Percentiles rank a stretch among this genome's conserved stretches.
phyloP scores from a whole-genome alignment of 2,329 filamentous ascomycete species.

The Pseudogymnoascus sp. region DNA sequence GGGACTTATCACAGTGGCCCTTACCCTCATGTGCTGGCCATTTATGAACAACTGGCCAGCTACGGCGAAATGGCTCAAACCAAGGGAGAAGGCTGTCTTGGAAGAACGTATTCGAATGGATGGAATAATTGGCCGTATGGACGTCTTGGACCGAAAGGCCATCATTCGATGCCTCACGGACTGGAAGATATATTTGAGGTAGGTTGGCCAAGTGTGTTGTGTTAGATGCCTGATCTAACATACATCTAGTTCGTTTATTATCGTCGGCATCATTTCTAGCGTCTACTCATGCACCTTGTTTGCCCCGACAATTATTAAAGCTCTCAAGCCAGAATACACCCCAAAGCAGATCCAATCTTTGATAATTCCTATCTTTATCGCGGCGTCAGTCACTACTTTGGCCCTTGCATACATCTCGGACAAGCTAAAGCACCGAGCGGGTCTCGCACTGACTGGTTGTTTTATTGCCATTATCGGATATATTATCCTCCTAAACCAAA shows the following conservation, averaged over 20 bases:
- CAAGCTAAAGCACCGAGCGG: constrained; percentile 31
- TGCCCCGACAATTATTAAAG: constrained; percentile 38
- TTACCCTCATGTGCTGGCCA: constrained; percentile 38
- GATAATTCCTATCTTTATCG: constrained; percentile 36
- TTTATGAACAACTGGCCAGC: constrained; percentile 38
- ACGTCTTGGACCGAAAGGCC: constrained; percentile 15
- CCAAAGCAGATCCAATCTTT: constrained; percentile 34
- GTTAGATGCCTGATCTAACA: background rate
- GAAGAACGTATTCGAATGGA: constrained; percentile 30
- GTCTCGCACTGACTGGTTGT: constrained; percentile 31
- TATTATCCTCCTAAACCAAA: constrained; percentile 32
- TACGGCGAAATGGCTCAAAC: constrained; percentile 41
- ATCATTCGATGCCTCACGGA: constrained; percentile 26
- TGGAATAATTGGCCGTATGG: constrained; percentile 20
- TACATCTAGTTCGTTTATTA: constrained; percentile 31
- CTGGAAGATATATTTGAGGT: constrained; percentile 36
- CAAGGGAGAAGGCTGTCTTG: constrained; percentile 36
- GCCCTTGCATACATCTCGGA: constrained; percentile 33
- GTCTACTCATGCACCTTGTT: constrained; percentile 36
- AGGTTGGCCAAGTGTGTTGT: background rate
- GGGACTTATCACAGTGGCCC: constrained; percentile 23
- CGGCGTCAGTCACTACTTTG: constrained; percentile 30
- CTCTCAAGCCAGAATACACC: constrained; percentile 33
- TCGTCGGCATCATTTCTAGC: constrained; percentile 29
- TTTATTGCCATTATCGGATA: constrained; percentile 31